Evolutionary conservation across 441 rosid genomes (phyloP), one percentile per base, ranked within the genome.

Genomic region (Dalechampia spathulata): DNA sequence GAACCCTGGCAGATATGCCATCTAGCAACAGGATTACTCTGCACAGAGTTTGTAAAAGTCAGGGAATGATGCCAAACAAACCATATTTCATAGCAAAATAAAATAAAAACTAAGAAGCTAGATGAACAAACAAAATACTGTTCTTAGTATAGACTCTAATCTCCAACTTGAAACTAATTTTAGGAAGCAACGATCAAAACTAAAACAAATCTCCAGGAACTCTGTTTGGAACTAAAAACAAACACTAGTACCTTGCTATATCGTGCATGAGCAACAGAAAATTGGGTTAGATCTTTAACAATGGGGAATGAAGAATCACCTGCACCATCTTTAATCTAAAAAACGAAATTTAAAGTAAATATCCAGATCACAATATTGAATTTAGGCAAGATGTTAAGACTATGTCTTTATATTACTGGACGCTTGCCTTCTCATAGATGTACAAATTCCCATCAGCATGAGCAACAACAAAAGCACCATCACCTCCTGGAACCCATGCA

Each of bases 1-100:
- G 99, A 71, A 68, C 97, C 94, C 73, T 79, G 96, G 75, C 96
- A 76, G 41, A 87, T 75, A 80, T 94, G 99, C 99, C 99, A 94
- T 67, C 99, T 86, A 22, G 97, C 88, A 57, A 90, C 67, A 39
- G 99, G 99, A 63, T 90, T 90, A 65, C 96, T 87, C 99, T 94
- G 83, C 77, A 81, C 27, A 68, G 25, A 61, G n/a, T 57, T 64
- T 54, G 17, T 7, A 61, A 25, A 61, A 55, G 49, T 56, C 43
- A 52, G n/a, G 40, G 3, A 61, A 46, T 21, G 19, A 53, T 57
- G 23, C 45, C 19, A 6, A 10, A 36, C 36, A n/a, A n/a, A n/a
- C n/a, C n/a, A n/a, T n/a, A 11, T 51, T 51, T 19, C n/a, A n/a
- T n/a, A n/a, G 40, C 25, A 49, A 7, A 2, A 38, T 37, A 7